Conservation (phyloP, 2,329 filamentous ascomycete genomes). For the Cladosporium sphaerospermum region DNA sequence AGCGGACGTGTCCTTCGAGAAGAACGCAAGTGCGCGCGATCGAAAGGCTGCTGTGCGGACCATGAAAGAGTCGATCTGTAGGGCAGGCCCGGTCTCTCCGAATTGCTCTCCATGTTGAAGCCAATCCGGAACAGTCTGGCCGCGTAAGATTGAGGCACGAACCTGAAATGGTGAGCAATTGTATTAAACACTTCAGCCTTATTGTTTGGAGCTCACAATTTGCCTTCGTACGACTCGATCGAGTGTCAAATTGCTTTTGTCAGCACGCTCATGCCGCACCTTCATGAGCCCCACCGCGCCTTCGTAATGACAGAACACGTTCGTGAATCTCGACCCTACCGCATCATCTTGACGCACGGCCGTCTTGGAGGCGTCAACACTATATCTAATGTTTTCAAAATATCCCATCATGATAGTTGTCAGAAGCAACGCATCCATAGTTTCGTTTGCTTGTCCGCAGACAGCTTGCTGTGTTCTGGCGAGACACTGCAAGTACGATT, state of each 20-base stretch:
- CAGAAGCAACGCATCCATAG: slow-evolving; percentile 20
- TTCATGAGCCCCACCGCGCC: slow-evolving; percentile 20
- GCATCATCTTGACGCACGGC: background rate
- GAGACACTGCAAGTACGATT: slow-evolving; percentile 13
- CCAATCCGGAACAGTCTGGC: slow-evolving; percentile 9
- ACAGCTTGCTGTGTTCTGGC: slow-evolving; percentile 17
- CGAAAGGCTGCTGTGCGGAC: slow-evolving; percentile 10
- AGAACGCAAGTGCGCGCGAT: slow-evolving; percentile 6
- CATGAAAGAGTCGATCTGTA: slow-evolving; percentile 14
- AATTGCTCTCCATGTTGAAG: slow-evolving; percentile 13
- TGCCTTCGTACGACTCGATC: slow-evolving; percentile 7
- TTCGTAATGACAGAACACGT: slow-evolving; percentile 18
- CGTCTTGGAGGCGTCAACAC: background rate
- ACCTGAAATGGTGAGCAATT: slow-evolving; percentile 16
- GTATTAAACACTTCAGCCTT: slow-evolving; percentile 13
- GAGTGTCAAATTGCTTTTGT: slow-evolving; percentile 6
- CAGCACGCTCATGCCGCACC: slow-evolving; percentile 13
- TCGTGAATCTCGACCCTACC: slow-evolving; percentile 10
- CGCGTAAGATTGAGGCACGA: slow-evolving; percentile 14
- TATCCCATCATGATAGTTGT: slow-evolving; percentile 20
- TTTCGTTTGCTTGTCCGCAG: slow-evolving; percentile 14
- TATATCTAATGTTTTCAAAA: slow-evolving; percentile 16
- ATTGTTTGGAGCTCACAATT: background rate
- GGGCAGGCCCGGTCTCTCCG: slow-evolving; percentile 13
- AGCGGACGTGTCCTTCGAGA: background rate